Evolutionary conservation across 371 early-diverging fungal species (phyloP).

Genomic region (Mucor irregularis): DNA sequence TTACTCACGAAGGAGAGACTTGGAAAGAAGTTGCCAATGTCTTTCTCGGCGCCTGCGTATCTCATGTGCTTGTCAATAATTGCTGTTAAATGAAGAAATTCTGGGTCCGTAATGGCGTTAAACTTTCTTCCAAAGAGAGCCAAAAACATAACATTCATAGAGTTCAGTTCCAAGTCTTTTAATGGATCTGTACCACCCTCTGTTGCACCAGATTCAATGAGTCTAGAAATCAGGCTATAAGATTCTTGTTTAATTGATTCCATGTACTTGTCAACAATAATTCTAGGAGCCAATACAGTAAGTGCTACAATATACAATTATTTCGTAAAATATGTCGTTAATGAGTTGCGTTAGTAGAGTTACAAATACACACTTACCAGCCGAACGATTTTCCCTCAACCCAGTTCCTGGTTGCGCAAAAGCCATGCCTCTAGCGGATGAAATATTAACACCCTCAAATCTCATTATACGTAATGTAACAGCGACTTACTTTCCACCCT

Average conservation of each 20-base stretch:
- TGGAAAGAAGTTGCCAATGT: constrained; percentile 5
- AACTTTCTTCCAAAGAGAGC: constrained; percentile 1
- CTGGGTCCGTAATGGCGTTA: constrained; percentile 4
- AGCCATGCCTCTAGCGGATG: neutral
- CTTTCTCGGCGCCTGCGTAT: constrained; percentile 2
- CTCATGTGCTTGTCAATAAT: neutral
- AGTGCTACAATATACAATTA: neutral
- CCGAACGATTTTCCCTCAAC: neutral
- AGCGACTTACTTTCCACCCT: constrained; percentile 2
- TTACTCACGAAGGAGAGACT: neutral
- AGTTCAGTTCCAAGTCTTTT: neutral
- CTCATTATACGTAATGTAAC: no score
- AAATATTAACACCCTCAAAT: neutral
- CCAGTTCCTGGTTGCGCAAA: constrained; percentile 1
- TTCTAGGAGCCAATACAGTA: constrained; percentile 13
- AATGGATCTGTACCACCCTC: neutral
- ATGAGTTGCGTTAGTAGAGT: neutral
- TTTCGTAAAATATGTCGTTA: neutral
- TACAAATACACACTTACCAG: constrained; percentile 1
- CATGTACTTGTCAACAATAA: neutral
- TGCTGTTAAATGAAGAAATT: neutral
- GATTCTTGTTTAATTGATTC: constrained; percentile 4
- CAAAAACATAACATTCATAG: constrained; percentile 10
- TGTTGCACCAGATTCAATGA: neutral
- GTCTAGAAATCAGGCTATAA: neutral